Base-by-base conservation (phyloP, 371 early-diverging fungal species). In the Nematocida sp. region DNA sequence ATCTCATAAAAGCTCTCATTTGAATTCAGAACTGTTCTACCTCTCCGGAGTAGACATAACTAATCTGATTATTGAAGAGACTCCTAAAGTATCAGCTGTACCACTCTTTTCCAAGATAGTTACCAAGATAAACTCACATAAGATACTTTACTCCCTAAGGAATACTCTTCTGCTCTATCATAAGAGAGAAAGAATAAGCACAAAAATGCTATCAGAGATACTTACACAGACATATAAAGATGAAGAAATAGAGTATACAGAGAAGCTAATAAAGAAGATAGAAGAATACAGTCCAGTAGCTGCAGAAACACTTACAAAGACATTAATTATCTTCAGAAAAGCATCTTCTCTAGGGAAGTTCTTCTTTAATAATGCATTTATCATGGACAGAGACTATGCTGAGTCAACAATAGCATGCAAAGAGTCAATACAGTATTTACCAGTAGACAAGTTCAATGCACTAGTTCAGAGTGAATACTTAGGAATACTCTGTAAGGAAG, bases 321-420 rank as follows among this genome's bases (percentile, higher is more conserved):
- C 49, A 23, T 34, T 70, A 4, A 70, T 70, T 32, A 70, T 70
- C 13, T 37, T 43, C 21, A 34, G 32, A 41, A 41, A 37, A 32
- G 46, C 58, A 5, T 40, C 23, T 29, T 37, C 32, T 15, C 45
- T 70, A 7, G 21, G 60, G 0, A 15, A 17, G 25, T 55, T 38
- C 46, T 60, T 70, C 35, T 70, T 70, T 43, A 31, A 53, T 9
- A 51, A 13, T 17, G 21, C 74, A 11, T 57, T 60, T 35, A 60
- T 70, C 34, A 70, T 70, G 2, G 74, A 70, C 32, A 43, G 47
- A 57, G 74, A 70, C 47, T 70, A 70, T 37, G 61, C 55, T 7
- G 74, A 70, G 51, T 27, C 45, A 5, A 13, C 29, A 29, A 58
- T 70, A 37, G 13, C 60, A 2, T 70, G 74, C 61, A 21, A 11